A percentile compares a stretch with the other conserved stretches of the same genome.
Evolutionary conservation across 2,329 filamentous ascomycete genomes (phyloP).

Genomic region (Scytalidium sp.): DNA sequence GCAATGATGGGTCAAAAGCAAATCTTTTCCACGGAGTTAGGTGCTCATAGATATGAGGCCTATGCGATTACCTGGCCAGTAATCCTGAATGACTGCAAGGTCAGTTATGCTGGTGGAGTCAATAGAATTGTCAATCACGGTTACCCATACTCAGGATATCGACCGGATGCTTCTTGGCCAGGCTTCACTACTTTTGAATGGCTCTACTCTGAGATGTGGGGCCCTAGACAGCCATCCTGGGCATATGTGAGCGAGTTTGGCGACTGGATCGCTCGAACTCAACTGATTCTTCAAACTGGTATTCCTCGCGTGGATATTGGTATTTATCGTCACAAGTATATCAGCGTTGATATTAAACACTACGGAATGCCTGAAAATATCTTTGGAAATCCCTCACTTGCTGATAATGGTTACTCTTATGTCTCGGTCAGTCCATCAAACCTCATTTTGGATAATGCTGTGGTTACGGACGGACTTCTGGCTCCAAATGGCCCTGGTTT

Average conservation of each 20-base stretch:
- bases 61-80: slow-evolving; percentile 8
- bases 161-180: slow-evolving; percentile 1
- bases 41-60: slow-evolving; percentile 4
- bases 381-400: slow-evolving; percentile 1
- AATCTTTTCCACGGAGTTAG: slow-evolving; percentile 7
- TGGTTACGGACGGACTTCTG: slow-evolving; percentile 1
- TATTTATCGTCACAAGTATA: slow-evolving; percentile 4
- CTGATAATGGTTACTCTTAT: slow-evolving; percentile 5
- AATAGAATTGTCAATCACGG: slow-evolving; percentile 3
- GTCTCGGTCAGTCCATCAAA: slow-evolving; percentile 3
- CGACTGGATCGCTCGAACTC: slow-evolving; percentile 5
- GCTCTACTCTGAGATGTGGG: slow-evolving; percentile 5
- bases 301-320: slow-evolving; percentile 6
- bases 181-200: slow-evolving; percentile 5
- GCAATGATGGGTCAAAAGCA: slow-evolving; percentile 5
- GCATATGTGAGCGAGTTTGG: slow-evolving; percentile 1
- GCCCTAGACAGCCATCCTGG: slow-evolving; percentile 5
- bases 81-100: slow-evolving; percentile 4
- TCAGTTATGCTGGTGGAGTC: slow-evolving; percentile 2
- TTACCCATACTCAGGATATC: slow-evolving; percentile 2
- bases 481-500: slow-evolving; percentile 4
- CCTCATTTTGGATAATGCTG: background rate
- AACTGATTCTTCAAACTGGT: slow-evolving; percentile 4
- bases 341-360: slow-evolving; percentile 1
- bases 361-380: slow-evolving; percentile 4